Evolutionary conservation across 306 rosid species (phyloP).

Genomic region (Pyrus communis): DNA sequence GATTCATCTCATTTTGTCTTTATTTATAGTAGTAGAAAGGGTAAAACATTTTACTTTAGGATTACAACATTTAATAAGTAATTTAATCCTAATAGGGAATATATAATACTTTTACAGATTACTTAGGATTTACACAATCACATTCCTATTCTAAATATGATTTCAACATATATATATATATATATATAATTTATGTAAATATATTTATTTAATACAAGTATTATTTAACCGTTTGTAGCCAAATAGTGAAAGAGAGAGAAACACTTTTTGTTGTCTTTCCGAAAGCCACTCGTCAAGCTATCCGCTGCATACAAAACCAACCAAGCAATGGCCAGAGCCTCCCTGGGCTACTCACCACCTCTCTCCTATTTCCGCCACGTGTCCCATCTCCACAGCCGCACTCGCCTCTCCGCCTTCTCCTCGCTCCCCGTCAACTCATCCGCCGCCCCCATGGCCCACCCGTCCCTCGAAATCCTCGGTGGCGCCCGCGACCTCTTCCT

Average conservation of each 20-base stretch:
- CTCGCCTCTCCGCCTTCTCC: background rate
- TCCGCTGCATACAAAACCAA: background rate
- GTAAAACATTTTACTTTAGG: too few species aligned
- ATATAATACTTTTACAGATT: too few species aligned
- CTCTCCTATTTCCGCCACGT: background rate
- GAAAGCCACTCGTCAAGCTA: background rate
- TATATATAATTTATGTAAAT: too few species aligned
- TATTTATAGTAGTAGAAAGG: too few species aligned
- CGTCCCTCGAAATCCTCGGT: constrained; percentile 57
- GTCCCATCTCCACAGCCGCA: background rate
- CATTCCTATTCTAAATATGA: too few species aligned
- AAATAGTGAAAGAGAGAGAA: background rate
- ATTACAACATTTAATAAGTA: too few species aligned
- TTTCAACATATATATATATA: too few species aligned
- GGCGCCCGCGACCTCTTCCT: constrained; percentile 49
- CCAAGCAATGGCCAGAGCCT: constrained; percentile 30
- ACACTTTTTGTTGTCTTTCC: background rate
- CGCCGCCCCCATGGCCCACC: constrained; percentile 22
- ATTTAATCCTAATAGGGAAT: too few species aligned
- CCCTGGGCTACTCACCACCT: constrained; percentile 8
- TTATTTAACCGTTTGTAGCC: background rate
- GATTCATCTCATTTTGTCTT: too few species aligned
- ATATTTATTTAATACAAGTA: too few species aligned
- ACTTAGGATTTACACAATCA: too few species aligned
- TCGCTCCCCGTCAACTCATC: constrained; percentile 16